These are phyloP conservation scores for Endocarpon pusillum DNA, from an alignment of 495 filamentous ascomycete genomes.

Conservation along the genomic window DNA sequence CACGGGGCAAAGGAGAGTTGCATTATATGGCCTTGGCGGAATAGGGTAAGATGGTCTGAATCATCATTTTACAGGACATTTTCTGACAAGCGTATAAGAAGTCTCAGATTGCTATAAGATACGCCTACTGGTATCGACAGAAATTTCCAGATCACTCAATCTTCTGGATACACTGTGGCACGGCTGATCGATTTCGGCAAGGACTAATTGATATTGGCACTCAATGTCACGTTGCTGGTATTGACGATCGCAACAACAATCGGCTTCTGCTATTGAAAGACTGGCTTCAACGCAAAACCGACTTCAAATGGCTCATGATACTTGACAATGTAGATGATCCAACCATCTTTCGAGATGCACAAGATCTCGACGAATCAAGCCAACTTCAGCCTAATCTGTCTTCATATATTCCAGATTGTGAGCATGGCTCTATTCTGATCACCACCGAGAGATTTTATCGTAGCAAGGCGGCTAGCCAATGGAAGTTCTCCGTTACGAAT, in stretches of 20 bases:
- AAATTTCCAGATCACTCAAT: conserved; percentile 14
- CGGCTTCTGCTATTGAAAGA: conserved; percentile 18
- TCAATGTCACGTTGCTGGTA: conserved; percentile 16
- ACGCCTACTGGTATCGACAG: conserved; percentile 15
- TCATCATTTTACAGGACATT: not conserved
- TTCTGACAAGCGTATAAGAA: conserved; percentile 11
- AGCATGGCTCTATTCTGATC: conserved; percentile 10
- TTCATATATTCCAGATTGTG: conserved; percentile 10
- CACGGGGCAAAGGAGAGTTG: conserved; percentile 7
- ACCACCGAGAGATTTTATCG: too few species aligned
- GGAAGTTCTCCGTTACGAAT: too few species aligned
- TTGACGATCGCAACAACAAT: conserved; percentile 19
- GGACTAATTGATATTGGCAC: conserved; percentile 23
- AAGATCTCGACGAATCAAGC: too few species aligned
- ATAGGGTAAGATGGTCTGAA: conserved; percentile 12
- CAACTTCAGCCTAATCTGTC: conserved; percentile 6
- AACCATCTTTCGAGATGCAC: too few species aligned
- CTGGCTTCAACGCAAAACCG: too few species aligned
- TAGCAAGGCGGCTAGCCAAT: too few species aligned
- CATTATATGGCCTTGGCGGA: conserved; percentile 16
- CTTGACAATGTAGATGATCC: conserved; percentile 38
- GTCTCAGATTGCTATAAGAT: conserved; percentile 24
- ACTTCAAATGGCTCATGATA: conserved; percentile 31
- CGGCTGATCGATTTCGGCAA: conserved; percentile 17
- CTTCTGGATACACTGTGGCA: conserved; percentile 28